phyloP scores from a whole-genome alignment of 805 yeast genomes.

The Teunomyces cretensis region DNA sequence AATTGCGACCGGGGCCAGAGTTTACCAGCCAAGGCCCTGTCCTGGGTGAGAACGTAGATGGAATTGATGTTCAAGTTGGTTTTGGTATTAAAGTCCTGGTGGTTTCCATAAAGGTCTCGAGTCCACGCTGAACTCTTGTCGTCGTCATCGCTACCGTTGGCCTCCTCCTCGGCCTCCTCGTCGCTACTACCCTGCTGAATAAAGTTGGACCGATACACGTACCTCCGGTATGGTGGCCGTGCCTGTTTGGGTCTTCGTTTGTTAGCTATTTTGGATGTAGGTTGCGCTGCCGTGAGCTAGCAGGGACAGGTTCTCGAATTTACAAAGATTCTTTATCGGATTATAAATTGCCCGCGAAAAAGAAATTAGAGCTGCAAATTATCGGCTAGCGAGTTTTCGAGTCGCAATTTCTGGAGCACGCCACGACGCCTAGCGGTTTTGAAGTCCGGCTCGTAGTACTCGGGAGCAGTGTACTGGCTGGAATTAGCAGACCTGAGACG shows the following conservation, averaged over 20 bases:
- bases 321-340: slow-evolving; percentile 10
- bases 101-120: slow-evolving; percentile 18
- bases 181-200: slow-evolving; percentile 23
- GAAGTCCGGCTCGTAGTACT: background rate
- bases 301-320: background rate
- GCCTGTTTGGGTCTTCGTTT: slow-evolving; percentile 83
- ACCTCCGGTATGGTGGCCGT: slow-evolving; percentile 76
- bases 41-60: slow-evolving; percentile 32
- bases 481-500: background rate
- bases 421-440: background rate
- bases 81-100: slow-evolving; percentile 24
- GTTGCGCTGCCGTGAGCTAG: background rate
- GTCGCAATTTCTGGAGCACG: slow-evolving; percentile 2
- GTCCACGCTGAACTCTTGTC: slow-evolving; percentile 8
- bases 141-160: slow-evolving; percentile 12
- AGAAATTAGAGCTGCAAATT: background rate
- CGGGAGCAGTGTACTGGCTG: background rate
- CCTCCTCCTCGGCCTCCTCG: slow-evolving; percentile 27
- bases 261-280: slow-evolving; percentile 64
- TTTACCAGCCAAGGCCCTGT: slow-evolving; percentile 19
- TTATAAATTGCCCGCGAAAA: slow-evolving; percentile 7
- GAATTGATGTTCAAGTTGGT: slow-evolving; percentile 29
- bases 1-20: slow-evolving; percentile 53
- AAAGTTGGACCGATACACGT: slow-evolving; percentile 52
- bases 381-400: background rate